Evolutionary conservation across 2,329 filamentous ascomycete species (phyloP), one percentile per base, ranked within the genome.

Genomic region (Huntiella decipiens): DNA sequence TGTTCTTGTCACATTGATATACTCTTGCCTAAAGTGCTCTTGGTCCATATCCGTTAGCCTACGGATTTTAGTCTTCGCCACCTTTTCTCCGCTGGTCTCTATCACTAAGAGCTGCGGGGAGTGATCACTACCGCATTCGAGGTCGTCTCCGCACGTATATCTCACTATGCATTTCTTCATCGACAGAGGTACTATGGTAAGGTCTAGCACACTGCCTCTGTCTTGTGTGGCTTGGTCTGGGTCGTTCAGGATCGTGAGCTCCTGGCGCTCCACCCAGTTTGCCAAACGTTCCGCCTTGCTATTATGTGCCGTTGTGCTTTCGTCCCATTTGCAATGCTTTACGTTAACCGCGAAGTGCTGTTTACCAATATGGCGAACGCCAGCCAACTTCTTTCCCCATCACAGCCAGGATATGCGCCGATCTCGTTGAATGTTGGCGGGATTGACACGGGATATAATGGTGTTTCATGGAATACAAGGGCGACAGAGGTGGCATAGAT

Each of bases 111-210:
- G 10, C 33, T 44, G 42, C 32, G 31, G 42, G 7, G 31, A 44
- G 42, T 44, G 42, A 33, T 36, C 42, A 13, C 33, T 37, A 7
- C 33, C 42, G 31, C 33, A 36, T 44, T 37, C 31, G 4, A 44
- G 15, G 11, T 36, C 15, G n/a, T 33, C 15, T 31, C 31, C 33
- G 2, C 4, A 11, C n/a, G 17, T 11, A 8, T 44, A 44, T 6
- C 16, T 5, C 7, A 10, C 5, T 11, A 44, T 16, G 10, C 32
- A 12, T 31, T 13, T 7, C 31, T 33, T 35, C 7, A 34, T 11
- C 13, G 19, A 15, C 17, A 16, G 8, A 5, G 37, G 16, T 38
- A 17, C 5, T 4, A 38, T 16, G 2, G 37, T 17, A 1, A 36
- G 42, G 15, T 44, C 42, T 10, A 36, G 32, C 4, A 44, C 32